phyloP scores from a whole-genome alignment of 176 grass and related monocot genomes.

The Carex parvula region DNA sequence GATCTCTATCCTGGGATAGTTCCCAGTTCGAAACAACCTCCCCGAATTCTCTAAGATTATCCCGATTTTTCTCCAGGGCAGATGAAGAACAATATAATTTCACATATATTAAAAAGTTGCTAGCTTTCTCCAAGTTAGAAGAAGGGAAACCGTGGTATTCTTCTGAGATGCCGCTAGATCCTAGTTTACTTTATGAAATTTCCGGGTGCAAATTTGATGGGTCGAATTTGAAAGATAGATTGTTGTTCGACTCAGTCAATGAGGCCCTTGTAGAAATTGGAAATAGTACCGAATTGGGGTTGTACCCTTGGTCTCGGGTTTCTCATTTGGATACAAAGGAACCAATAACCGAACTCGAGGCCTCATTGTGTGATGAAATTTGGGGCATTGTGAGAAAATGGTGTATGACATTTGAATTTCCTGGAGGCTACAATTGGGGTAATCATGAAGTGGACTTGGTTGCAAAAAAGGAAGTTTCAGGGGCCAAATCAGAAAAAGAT shows the following conservation, averaged over 20 bases:
- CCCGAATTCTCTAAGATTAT: conserved; percentile 69
- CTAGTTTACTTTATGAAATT: conserved; percentile 42
- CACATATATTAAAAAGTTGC: conserved; percentile 58
- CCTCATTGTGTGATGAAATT: conserved; percentile 43
- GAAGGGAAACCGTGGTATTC: conserved; percentile 36
- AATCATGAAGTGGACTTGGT: conserved; percentile 54
- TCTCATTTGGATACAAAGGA: conserved; percentile 23
- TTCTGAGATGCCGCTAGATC: conserved; percentile 52
- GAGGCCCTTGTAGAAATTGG: conserved; percentile 61
- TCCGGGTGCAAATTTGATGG: conserved; percentile 37
- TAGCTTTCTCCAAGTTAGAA: conserved; percentile 46
- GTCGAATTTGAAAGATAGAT: conserved; percentile 38
- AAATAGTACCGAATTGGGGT: conserved; percentile 31
- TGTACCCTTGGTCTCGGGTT: no score
- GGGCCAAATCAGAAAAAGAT: conserved; percentile 21
- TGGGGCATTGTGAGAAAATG: conserved; percentile 62
- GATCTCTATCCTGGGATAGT: conserved; percentile 53
- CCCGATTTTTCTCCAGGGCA: conserved; percentile 67
- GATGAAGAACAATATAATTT: conserved; percentile 75
- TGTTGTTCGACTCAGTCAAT: conserved; percentile 74
- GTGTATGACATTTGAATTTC: conserved; percentile 55
- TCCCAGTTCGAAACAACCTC: conserved; percentile 53
- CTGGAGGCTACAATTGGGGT: conserved; percentile 29
- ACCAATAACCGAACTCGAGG: conserved; percentile 13
- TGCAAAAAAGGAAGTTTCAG: conserved; percentile 58